Evolutionary conservation across 2,329 filamentous ascomycete species (phyloP).

Genomic region (Sclerotiophoma versabilis): DNA sequence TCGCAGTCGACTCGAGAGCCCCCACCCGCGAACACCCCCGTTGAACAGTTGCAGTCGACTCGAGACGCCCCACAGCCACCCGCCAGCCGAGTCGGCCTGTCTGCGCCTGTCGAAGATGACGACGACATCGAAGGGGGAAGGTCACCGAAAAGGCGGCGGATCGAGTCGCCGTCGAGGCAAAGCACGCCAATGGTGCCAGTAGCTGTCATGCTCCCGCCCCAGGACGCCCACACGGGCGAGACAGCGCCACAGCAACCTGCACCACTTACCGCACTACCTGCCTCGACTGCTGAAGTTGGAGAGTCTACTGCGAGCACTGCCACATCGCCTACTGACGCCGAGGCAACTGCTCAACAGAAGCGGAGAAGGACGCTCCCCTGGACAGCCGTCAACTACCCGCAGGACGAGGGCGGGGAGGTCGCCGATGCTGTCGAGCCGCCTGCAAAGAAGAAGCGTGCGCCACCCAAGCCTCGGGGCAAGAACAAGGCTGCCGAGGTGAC

Average conservation of each 20-base stretch:
- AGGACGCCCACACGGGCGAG: background rate
- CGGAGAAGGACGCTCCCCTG: conserved; percentile 28
- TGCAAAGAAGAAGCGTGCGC: conserved; percentile 22
- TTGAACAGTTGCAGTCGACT: background rate
- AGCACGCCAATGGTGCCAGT: conserved; percentile 4
- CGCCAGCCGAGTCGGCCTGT: too few species aligned
- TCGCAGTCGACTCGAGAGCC: conserved; percentile 31
- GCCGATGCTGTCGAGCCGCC: conserved; percentile 9
- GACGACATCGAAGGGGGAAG: conserved; percentile 18
- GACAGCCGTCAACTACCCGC: conserved; percentile 40
- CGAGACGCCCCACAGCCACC: background rate
- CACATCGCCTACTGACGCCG: background rate
- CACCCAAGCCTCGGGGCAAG: conserved; percentile 21
- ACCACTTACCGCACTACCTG: background rate
- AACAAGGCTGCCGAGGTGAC: conserved; percentile 3
- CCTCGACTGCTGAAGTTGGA: background rate
- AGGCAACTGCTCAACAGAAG: conserved; percentile 15
- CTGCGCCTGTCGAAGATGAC: conserved; percentile 19
- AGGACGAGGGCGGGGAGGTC: conserved; percentile 21
- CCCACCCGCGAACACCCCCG: background rate
- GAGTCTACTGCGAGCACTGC: background rate
- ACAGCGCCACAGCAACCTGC: background rate
- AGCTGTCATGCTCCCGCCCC: conserved; percentile 10
- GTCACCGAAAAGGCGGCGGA: conserved; percentile 33
- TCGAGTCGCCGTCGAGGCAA: conserved; percentile 19